A percentile compares a stretch with the other conserved stretches of the same genome.
phyloP scores from a whole-genome alignment of 2,329 filamentous ascomycete genomes.

The Colletotrichum simmondsii region DNA sequence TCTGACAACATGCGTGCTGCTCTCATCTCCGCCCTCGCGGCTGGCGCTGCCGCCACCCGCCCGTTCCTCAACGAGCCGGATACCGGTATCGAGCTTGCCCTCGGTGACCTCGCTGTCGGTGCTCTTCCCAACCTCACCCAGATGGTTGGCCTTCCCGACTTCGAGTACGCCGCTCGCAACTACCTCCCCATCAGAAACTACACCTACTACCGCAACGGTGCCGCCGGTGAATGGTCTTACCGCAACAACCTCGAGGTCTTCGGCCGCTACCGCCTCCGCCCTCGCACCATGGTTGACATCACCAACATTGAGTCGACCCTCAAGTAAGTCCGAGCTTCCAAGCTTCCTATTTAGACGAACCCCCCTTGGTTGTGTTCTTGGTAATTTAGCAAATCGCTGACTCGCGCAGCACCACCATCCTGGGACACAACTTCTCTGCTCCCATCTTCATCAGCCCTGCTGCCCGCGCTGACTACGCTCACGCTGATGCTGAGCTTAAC shows the following conservation, averaged over 20 bases:
- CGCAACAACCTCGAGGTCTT: conserved; percentile 67
- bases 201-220: conserved; percentile 68
- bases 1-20: conserved; percentile 40
- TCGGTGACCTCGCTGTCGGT: conserved; percentile 47
- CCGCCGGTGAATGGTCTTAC: conserved; percentile 66
- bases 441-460: conserved; percentile 67
- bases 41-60: conserved; percentile 52
- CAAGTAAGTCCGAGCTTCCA: conserved; percentile 38
- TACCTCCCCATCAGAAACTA: conserved; percentile 59
- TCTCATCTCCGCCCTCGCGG: conserved; percentile 42
- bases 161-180: conserved; percentile 62
- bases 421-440: conserved; percentile 63
- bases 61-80: conserved; percentile 58
- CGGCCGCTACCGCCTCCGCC: conserved; percentile 58
- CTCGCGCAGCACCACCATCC: conserved; percentile 54
- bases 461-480: conserved; percentile 55
- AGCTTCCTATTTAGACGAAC: neutral
- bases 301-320: conserved; percentile 53
- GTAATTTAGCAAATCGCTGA: conserved; percentile 2
- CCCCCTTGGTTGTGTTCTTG: neutral
- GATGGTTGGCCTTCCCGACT: conserved; percentile 63
- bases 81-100: conserved; percentile 53
- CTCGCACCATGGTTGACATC: conserved; percentile 62
- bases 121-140: conserved; percentile 53
- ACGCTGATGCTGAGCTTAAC: conserved; percentile 59